Percentiles rank a stretch among this genome's conserved stretches.
Evolutionary conservation across 2,329 filamentous ascomycete genomes (phyloP).

Genomic region (Cadophora luteo-olivacea): DNA sequence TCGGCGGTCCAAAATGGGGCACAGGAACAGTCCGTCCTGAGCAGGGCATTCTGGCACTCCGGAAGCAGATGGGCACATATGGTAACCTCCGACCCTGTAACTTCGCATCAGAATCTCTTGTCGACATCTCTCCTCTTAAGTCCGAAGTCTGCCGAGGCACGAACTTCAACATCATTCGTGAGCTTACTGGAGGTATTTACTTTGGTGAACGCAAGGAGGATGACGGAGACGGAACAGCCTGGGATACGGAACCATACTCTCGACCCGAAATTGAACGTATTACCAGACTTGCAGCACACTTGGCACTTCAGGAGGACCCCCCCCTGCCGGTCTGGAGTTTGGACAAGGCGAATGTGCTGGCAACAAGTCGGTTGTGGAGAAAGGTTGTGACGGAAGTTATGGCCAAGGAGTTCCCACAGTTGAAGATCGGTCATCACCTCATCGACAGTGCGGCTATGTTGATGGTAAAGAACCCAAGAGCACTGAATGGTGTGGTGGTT

Average conservation of each 20-base stretch:
- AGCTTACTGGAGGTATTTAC: slow-evolving; percentile 93
- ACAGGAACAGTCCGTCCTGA: slow-evolving; percentile 88
- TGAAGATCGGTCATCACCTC: slow-evolving; percentile 85
- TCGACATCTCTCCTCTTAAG: slow-evolving; percentile 87
- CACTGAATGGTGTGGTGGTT: slow-evolving; percentile 88
- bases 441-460: slow-evolving; percentile 98
- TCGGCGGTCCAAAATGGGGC: slow-evolving; percentile 97
- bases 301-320: slow-evolving; percentile 79
- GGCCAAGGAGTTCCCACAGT: slow-evolving; percentile 84
- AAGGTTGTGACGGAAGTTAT: slow-evolving; percentile 87
- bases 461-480: slow-evolving; percentile 91
- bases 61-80: slow-evolving; percentile 93
- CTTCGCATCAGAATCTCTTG: slow-evolving; percentile 87
- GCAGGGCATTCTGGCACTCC: slow-evolving; percentile 87
- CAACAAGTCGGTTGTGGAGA: slow-evolving; percentile 87
- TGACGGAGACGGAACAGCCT: slow-evolving; percentile 75
- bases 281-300: slow-evolving; percentile 78
- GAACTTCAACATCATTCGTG: slow-evolving; percentile 91
- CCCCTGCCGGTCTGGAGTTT: slow-evolving; percentile 83
- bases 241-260: slow-evolving; percentile 88
- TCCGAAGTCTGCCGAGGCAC: slow-evolving; percentile 83
- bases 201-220: slow-evolving; percentile 88
- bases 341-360: slow-evolving; percentile 97
- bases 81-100: slow-evolving; percentile 96
- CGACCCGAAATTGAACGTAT: slow-evolving; percentile 87